phyloP scores from a whole-genome alignment of 1,139 yeast species.

The Hansenula lynferdii region DNA sequence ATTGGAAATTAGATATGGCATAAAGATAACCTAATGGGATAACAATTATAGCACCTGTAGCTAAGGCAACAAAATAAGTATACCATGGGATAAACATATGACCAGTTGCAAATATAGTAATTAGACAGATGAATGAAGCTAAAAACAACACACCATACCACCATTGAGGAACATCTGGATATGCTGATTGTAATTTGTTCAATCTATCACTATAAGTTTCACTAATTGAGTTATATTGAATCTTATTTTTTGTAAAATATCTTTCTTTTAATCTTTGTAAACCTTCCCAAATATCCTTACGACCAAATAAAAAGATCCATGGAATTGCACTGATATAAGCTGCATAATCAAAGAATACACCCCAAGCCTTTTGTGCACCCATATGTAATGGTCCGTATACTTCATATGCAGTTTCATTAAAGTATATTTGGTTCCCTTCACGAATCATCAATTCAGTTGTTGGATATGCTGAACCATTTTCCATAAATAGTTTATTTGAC shows the following conservation, averaged over 20 bases:
- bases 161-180: conserved; percentile 35
- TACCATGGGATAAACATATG: conserved; percentile 45
- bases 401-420: conserved; percentile 36
- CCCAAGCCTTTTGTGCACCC: conserved; percentile 46
- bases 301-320: conserved; percentile 31
- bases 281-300: neutral
- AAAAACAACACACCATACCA: conserved; percentile 38
- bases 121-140: conserved; percentile 31
- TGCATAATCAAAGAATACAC: conserved; percentile 48
- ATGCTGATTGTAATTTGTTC: conserved; percentile 33
- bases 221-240: neutral
- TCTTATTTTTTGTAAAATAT: neutral
- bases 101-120: conserved; percentile 32
- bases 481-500: conserved; percentile 34
- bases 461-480: conserved; percentile 34
- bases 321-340: conserved; percentile 43
- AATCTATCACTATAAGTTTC: conserved; percentile 32
- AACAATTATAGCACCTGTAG: conserved; percentile 40
- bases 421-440: conserved; percentile 24
- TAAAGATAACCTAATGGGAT: conserved; percentile 47
- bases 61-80: conserved; percentile 39
- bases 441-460: conserved; percentile 30
- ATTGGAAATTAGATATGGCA: conserved; percentile 46
- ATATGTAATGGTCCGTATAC: conserved; percentile 33
- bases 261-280: conserved; percentile 1